phyloP scores from a whole-genome alignment of 2,329 filamentous ascomycete species.

The Xylaria multiplex region DNA sequence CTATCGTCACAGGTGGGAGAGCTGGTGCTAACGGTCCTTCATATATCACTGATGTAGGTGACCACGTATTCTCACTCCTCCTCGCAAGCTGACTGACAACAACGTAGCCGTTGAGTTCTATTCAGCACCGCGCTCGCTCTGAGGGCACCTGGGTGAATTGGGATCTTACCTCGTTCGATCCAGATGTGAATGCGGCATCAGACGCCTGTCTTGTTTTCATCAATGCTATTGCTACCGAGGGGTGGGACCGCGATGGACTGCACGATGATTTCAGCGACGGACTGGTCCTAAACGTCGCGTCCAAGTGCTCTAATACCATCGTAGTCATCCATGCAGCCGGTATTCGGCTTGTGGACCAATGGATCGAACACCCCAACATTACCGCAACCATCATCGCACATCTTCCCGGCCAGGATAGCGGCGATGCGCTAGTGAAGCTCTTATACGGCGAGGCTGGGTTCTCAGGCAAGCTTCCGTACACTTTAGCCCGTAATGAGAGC shows the following conservation, averaged over 20 bases:
- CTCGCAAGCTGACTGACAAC: conserved; percentile 30
- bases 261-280: conserved; percentile 74
- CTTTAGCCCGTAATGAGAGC: conserved; percentile 62
- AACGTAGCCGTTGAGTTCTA: conserved; percentile 62
- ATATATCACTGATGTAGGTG: conserved; percentile 59
- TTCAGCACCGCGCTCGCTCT: conserved; percentile 62
- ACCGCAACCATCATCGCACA: conserved; percentile 72
- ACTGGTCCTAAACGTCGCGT: conserved; percentile 68
- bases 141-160: conserved; percentile 69
- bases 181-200: conserved; percentile 57
- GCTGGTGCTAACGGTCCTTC: conserved; percentile 62
- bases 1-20: conserved; percentile 62
- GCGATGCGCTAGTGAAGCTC: conserved; percentile 63
- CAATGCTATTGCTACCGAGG: conserved; percentile 80
- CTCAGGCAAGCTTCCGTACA: conserved; percentile 71
- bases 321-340: conserved; percentile 73
- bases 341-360: conserved; percentile 68
- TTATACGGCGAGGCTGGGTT: conserved; percentile 66
- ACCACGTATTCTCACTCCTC: conserved; percentile 41
- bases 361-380: conserved; percentile 72
- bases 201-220: conserved; percentile 74
- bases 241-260: conserved; percentile 73
- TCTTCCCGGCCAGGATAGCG: conserved; percentile 73
- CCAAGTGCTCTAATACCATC: conserved; percentile 69
- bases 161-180: conserved; percentile 60